Conservation (phyloP, 129 eudicot genomes). For the Centella asiatica region DNA sequence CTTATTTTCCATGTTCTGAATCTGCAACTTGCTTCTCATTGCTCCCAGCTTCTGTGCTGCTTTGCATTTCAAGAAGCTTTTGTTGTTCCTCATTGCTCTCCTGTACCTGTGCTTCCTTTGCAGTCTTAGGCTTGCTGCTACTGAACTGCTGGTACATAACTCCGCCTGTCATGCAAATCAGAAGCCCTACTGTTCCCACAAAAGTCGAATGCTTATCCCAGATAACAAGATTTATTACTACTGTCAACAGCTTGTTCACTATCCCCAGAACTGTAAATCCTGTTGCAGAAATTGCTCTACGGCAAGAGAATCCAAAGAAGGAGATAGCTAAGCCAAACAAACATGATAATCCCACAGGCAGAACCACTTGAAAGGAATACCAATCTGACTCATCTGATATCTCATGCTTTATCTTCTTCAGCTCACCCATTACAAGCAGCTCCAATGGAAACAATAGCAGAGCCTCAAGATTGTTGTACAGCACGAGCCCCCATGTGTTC, state of each 20-base stretch:
- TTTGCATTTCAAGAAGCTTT: slow-evolving; percentile 74
- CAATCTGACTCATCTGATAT: slow-evolving; percentile 77
- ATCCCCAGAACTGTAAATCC: slow-evolving; percentile 98
- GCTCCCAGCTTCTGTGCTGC: slow-evolving; percentile 18
- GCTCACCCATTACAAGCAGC: slow-evolving; percentile 87
- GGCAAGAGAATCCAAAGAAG: slow-evolving; percentile 97
- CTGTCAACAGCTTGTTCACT: slow-evolving; percentile 90
- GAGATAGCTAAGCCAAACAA: slow-evolving; percentile 91
- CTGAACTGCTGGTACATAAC: slow-evolving; percentile 88
- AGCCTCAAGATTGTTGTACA: slow-evolving; percentile 97
- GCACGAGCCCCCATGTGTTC: slow-evolving; percentile 96
- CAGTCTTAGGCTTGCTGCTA: slow-evolving; percentile 54
- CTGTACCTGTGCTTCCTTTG: slow-evolving; percentile 28
- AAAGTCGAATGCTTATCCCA: slow-evolving; percentile 91
- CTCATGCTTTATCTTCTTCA: slow-evolving; percentile 89
- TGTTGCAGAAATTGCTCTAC: slow-evolving; percentile 94
- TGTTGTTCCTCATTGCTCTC: slow-evolving; percentile 55
- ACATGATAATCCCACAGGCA: slow-evolving; percentile 87
- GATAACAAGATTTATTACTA: slow-evolving; percentile 82
- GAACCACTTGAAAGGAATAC: slow-evolving; percentile 70
- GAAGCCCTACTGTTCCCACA: slow-evolving; percentile 84
- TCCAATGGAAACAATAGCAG: slow-evolving; percentile 80
- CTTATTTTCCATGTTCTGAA: slow-evolving; percentile 31
- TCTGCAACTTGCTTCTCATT: slow-evolving; percentile 17
- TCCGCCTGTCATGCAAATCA: slow-evolving; percentile 93